A percentile compares a stretch with the other conserved stretches of the same genome.
These are phyloP conservation scores for Pichia sp. DNA, from an alignment of 1,139 yeast species.

Conservation along the genomic window DNA sequence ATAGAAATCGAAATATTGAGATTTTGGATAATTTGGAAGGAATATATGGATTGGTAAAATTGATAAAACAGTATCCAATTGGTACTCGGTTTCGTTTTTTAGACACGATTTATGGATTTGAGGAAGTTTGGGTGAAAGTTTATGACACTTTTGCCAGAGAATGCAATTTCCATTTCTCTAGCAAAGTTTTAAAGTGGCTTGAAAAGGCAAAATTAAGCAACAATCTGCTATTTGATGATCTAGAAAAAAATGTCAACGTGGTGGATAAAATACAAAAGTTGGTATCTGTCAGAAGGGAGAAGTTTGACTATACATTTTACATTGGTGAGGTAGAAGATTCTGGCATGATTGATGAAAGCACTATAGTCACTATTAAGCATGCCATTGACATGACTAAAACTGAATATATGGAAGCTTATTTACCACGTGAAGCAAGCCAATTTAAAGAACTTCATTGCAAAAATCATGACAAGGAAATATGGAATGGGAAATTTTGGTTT, in stretches of 20 bases:
- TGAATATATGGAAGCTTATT: slow-evolving; percentile 10
- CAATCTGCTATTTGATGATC: background rate
- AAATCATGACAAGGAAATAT: background rate
- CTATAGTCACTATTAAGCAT: slow-evolving; percentile 10
- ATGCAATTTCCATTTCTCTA: slow-evolving; percentile 1
- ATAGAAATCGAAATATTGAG: slow-evolving; percentile 13
- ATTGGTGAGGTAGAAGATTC: background rate
- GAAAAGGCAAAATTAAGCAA: background rate
- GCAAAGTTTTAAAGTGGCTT: slow-evolving; percentile 3
- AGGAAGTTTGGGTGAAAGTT: slow-evolving; percentile 20
- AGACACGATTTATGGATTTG: slow-evolving; percentile 19
- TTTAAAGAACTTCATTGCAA: background rate
- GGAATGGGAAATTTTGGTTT: slow-evolving; percentile 3
- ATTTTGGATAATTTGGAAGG: slow-evolving; percentile 18
- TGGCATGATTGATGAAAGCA: background rate
- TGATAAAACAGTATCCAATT: slow-evolving; percentile 16
- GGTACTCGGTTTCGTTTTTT: slow-evolving; percentile 17
- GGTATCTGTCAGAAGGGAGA: background rate
- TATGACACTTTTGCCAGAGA: background rate
- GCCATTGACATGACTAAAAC: slow-evolving; percentile 13
- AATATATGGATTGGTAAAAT: slow-evolving; percentile 12
- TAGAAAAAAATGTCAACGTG: slow-evolving; percentile 14
- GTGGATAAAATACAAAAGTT: slow-evolving; percentile 9
- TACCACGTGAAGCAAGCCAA: background rate
- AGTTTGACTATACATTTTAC: background rate